Evolutionary conservation across 2,329 filamentous ascomycete species (phyloP).

Genomic region (Penicillium capsulatum): DNA sequence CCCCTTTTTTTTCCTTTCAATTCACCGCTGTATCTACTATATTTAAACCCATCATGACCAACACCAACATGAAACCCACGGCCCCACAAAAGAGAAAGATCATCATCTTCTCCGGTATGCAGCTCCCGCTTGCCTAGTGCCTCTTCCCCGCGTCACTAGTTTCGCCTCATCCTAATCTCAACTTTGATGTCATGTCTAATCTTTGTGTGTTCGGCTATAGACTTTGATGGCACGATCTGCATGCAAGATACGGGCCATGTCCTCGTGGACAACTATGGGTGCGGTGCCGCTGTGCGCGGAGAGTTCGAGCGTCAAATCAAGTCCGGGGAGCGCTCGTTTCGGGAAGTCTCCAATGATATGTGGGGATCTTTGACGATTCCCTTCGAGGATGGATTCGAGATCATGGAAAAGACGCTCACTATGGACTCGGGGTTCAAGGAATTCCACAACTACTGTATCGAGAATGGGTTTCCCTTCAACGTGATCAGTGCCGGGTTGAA

Average conservation of each 20-base stretch:
- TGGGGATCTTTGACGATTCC: slow-evolving; percentile 64
- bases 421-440: slow-evolving; percentile 61
- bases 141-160: too few relatives aligned
- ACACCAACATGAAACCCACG: slow-evolving; percentile 14
- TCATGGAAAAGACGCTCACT: slow-evolving; percentile 59
- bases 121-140: too few relatives aligned
- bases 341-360: slow-evolving; percentile 68
- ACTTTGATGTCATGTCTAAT: too few relatives aligned
- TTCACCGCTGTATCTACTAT: not conserved
- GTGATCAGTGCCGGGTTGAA: slow-evolving; percentile 66
- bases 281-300: slow-evolving; percentile 54
- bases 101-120: slow-evolving; percentile 45
- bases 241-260: slow-evolving; percentile 68
- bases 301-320: slow-evolving; percentile 62
- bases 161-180: too few relatives aligned
- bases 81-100: slow-evolving; percentile 39
- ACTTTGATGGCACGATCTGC: slow-evolving; percentile 70
- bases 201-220: too few relatives aligned
- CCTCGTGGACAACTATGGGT: slow-evolving; percentile 63
- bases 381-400: slow-evolving; percentile 63
- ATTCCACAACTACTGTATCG: slow-evolving; percentile 63
- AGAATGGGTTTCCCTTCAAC: slow-evolving; percentile 63
- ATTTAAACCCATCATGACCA: slow-evolving; percentile 10
- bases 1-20: not conserved
- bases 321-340: slow-evolving; percentile 61